Evolutionary conservation across 2,329 filamentous ascomycete species (phyloP).

Genomic region (Rugonectria rugulosa): DNA sequence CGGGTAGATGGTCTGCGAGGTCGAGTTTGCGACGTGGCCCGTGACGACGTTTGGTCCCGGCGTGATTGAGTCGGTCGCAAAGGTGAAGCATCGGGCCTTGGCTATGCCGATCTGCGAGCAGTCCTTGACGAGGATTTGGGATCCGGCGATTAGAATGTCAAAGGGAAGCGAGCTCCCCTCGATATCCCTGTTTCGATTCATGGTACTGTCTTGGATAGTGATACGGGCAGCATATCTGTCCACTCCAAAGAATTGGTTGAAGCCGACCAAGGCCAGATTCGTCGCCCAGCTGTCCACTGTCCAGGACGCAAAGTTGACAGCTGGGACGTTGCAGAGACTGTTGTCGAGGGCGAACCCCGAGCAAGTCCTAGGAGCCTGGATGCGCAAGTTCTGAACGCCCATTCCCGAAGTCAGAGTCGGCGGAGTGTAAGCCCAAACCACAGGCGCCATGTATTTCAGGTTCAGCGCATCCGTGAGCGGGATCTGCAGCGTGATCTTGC

Average conservation of each 20-base stretch:
- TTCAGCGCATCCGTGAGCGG: constrained; percentile 32
- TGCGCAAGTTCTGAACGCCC: constrained; percentile 22
- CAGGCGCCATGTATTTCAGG: constrained; percentile 15
- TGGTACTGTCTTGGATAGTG: constrained; percentile 22
- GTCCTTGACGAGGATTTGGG: constrained; percentile 29
- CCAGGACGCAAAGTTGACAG: constrained; percentile 27
- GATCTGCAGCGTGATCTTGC: constrained; percentile 21
- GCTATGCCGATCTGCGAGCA: constrained; percentile 23
- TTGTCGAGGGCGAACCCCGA: too few species aligned
- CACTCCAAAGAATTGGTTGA: constrained; percentile 31
- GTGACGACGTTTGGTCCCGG: constrained; percentile 31
- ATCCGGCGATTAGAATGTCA: constrained; percentile 29
- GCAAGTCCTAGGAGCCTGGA: constrained; percentile 1
- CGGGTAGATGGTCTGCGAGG: constrained; percentile 29
- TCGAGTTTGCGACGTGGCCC: constrained; percentile 23
- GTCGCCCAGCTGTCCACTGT: constrained; percentile 32
- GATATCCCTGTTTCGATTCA: constrained; percentile 25
- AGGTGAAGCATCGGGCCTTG: constrained; percentile 24
- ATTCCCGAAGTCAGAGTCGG: constrained; percentile 23
- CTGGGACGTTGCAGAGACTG: constrained; percentile 25
- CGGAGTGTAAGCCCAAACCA: constrained; percentile 20
- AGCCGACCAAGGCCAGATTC: constrained; percentile 23
- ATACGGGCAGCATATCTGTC: constrained; percentile 24
- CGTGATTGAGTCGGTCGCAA: constrained; percentile 22
- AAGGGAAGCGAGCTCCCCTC: constrained; percentile 17